These are phyloP conservation scores for Dryas alaskensis DNA, from an alignment of 306 rosid genomes.

Conservation along the genomic window DNA sequence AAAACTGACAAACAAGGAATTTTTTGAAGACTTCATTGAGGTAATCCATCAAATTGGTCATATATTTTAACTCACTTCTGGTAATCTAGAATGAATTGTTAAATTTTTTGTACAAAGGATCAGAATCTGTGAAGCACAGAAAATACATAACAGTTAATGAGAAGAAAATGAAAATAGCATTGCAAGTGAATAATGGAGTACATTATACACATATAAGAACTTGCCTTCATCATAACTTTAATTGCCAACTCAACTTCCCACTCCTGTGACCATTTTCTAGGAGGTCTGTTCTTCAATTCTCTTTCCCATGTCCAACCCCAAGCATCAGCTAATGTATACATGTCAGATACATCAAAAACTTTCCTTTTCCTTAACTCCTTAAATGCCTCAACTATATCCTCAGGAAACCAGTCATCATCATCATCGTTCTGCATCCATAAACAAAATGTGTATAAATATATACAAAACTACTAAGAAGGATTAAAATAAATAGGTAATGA, in stretches of 20 bases:
- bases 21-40: too few species aligned
- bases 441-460: background rate
- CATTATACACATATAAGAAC: conserved; percentile 23
- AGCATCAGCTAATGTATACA: conserved; percentile 92
- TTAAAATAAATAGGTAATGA: background rate
- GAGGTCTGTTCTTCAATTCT: conserved; percentile 67
- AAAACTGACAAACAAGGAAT: too few species aligned
- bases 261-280: conserved; percentile 86
- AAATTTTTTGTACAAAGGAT: background rate
- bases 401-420: conserved; percentile 95
- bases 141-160: conserved; percentile 10
- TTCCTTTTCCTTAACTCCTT: conserved; percentile 79
- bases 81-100: background rate
- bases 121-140: background rate
- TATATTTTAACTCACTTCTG: background rate
- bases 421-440: conserved; percentile 63
- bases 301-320: conserved; percentile 99
- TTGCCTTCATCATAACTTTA: conserved; percentile 76
- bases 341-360: conserved; percentile 83
- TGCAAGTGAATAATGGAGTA: conserved; percentile 18
- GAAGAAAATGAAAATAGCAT: conserved; percentile 12
- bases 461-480: background rate
- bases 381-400: conserved; percentile 81
- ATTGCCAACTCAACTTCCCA: conserved; percentile 92
- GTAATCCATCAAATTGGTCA: background rate